phyloP scores from a whole-genome alignment of 208 protist species.

The Trypanosoma cruzi region DNA sequence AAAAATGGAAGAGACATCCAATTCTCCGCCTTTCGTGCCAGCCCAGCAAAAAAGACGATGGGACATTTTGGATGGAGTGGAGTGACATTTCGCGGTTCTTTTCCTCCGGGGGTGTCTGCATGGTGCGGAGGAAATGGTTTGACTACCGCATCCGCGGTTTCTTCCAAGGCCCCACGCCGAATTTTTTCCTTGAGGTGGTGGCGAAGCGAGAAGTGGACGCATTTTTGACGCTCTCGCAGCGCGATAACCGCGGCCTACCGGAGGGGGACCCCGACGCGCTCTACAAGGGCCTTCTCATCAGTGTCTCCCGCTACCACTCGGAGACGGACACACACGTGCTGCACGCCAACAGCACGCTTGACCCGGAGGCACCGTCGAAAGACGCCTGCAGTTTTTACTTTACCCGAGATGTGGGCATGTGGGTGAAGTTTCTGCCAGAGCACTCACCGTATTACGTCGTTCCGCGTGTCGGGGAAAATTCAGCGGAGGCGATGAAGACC shows the following conservation, averaged over 20 bases:
- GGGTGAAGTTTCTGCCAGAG: neutral
- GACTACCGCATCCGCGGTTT: conserved; percentile 80
- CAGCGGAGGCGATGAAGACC: neutral
- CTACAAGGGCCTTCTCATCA: conserved; percentile 68
- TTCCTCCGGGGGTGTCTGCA: conserved; percentile 68
- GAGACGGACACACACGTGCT: conserved; percentile 1
- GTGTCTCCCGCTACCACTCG: conserved; percentile 43
- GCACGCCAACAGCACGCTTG: conserved; percentile 4
- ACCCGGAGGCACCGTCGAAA: conserved; percentile 4
- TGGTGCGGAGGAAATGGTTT: conserved; percentile 62
- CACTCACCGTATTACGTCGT: conserved; percentile 8
- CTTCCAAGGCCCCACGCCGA: conserved; percentile 59
- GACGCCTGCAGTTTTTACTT: conserved; percentile 3
- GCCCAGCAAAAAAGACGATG: conserved; percentile 39
- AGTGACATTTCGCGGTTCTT: conserved; percentile 62
- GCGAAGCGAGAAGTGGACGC: conserved; percentile 51
- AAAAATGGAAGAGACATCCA: conserved; percentile 76
- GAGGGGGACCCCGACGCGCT: conserved; percentile 29
- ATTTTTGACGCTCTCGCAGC: conserved; percentile 71
- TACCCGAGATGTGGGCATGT: conserved; percentile 2
- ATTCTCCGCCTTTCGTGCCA: conserved; percentile 56
- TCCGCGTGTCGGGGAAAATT: conserved; percentile 20
- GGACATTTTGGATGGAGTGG: conserved; percentile 89
- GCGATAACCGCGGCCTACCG: conserved; percentile 56
- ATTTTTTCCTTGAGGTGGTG: conserved; percentile 66